Percentiles rank a stretch among this genome's conserved stretches.
phyloP scores from a whole-genome alignment of 768 basidiomycete species.

The Tephrocybe sp. region DNA sequence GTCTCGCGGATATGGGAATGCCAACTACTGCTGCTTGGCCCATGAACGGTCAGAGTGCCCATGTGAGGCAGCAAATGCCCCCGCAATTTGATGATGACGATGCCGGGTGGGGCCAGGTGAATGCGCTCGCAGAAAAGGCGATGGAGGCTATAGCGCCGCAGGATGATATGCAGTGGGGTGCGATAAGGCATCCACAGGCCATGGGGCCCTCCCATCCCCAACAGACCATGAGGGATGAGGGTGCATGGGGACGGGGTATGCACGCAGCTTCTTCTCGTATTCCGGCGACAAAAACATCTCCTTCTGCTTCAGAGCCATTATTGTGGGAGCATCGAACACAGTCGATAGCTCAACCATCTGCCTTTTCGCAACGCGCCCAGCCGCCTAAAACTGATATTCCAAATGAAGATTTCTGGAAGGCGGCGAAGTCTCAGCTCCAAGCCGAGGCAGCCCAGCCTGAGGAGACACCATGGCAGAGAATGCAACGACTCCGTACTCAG shows the following conservation, averaged over 20 bases:
- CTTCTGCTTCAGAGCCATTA: neutral
- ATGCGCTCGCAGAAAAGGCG: neutral
- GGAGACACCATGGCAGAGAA: conserved; percentile 16
- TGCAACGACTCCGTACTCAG: conserved; percentile 12
- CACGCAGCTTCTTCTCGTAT: neutral
- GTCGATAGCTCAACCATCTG: neutral
- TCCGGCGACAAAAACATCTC: neutral
- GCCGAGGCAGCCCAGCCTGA: conserved; percentile 2
- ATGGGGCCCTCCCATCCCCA: neutral
- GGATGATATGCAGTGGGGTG: conserved; percentile 7
- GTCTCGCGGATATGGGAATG: neutral
- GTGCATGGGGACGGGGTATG: conserved; percentile 2
- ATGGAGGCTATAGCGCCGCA: conserved; percentile 1
- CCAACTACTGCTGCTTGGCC: conserved; percentile 10
- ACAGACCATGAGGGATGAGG: conserved; percentile 1
- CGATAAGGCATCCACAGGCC: neutral
- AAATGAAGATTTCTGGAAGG: conserved; percentile 2
- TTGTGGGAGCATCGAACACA: conserved; percentile 4
- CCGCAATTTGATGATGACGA: conserved; percentile 2
- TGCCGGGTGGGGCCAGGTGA: neutral
- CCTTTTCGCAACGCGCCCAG: neutral
- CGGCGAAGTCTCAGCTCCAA: conserved; percentile 1
- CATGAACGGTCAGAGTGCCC: neutral
- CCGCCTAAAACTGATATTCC: neutral
- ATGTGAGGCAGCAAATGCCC: neutral